Evolutionary conservation across 805 yeast species (phyloP).

Genomic region (Trichomonascus vanleenenianus): DNA sequence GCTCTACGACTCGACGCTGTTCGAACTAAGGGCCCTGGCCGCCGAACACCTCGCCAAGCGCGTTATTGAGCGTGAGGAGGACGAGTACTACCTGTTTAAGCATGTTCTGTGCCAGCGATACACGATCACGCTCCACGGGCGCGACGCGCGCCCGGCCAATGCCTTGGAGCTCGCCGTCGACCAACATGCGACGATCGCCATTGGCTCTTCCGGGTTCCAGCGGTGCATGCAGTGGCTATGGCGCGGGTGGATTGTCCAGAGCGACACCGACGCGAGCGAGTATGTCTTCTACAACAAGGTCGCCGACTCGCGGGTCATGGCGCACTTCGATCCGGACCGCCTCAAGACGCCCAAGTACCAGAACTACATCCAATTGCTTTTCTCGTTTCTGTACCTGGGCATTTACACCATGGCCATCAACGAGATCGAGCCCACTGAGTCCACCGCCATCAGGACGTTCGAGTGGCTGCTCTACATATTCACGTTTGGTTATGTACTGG

Average conservation of each 20-base stretch:
- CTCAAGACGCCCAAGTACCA: constrained; percentile 82
- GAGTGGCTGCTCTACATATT: constrained; percentile 55
- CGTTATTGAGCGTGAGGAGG: constrained; percentile 53
- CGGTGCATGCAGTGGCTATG: constrained; percentile 84
- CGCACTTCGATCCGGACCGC: constrained; percentile 76
- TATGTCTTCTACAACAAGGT: constrained; percentile 59
- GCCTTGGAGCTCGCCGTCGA: constrained; percentile 84
- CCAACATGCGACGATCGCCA: constrained; percentile 68
- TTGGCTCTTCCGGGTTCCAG: constrained; percentile 77
- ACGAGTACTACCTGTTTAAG: constrained; percentile 44
- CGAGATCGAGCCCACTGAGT: constrained; percentile 26
- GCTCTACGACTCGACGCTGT: constrained; percentile 60
- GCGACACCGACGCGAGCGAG: constrained; percentile 53
- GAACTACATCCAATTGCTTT: constrained; percentile 58
- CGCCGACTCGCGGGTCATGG: constrained; percentile 42
- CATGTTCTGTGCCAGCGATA: constrained; percentile 73
- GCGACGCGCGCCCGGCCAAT: constrained; percentile 55
- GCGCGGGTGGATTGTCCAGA: constrained; percentile 89
- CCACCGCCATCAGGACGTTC: constrained; percentile 12
- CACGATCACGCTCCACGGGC: constrained; percentile 53
- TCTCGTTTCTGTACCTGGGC: constrained; percentile 54
- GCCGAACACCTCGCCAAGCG: constrained; percentile 67
- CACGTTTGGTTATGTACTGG: constrained; percentile 58
- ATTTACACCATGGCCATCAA: constrained; percentile 61
- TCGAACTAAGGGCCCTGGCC: constrained; percentile 51